Evolutionary conservation across 2,329 filamentous ascomycete genomes (phyloP).

Genomic region (Aspergillus piperis): DNA sequence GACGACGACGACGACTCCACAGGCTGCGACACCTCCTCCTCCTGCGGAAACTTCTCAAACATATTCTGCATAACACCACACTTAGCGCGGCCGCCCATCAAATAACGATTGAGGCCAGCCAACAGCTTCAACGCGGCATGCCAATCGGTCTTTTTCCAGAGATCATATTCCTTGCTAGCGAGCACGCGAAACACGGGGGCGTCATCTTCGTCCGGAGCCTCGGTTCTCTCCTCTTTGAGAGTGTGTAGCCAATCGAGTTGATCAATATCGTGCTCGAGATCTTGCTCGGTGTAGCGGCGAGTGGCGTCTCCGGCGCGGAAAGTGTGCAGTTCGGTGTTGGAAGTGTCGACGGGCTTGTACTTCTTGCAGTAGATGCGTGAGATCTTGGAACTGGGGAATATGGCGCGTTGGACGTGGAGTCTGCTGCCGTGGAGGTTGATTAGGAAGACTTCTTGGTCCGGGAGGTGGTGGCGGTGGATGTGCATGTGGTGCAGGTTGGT

Average conservation of each 20-base stretch:
- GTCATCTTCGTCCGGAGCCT: constrained; percentile 16
- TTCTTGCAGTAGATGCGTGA: constrained; percentile 27
- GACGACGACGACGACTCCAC: no score
- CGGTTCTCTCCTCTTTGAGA: no score
- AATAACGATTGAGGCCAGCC: constrained; percentile 26
- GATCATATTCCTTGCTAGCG: constrained; percentile 30
- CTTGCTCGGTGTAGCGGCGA: constrained; percentile 20
- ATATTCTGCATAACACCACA: constrained; percentile 27
- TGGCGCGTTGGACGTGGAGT: constrained; percentile 31
- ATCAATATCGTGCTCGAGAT: constrained; percentile 21
- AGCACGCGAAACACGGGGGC: constrained; percentile 26
- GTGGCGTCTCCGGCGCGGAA: not conserved
- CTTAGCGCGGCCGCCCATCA: constrained; percentile 30
- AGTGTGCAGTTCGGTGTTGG: not conserved
- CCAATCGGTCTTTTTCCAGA: constrained; percentile 29
- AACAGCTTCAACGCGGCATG: constrained; percentile 19
- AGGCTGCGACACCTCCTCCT: not conserved
- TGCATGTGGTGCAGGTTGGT: constrained; percentile 20
- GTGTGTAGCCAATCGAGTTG: constrained; percentile 17
- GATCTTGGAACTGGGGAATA: constrained; percentile 31
- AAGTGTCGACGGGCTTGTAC: constrained; percentile 9
- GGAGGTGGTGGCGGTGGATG: constrained; percentile 26
- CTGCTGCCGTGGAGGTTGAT: constrained; percentile 31
- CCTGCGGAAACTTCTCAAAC: constrained; percentile 23
- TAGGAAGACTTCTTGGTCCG: constrained; percentile 34